These are phyloP conservation scores for Rhynchospora breviuscula DNA, from an alignment of 176 grass and related monocot genomes.

Conservation along the genomic window DNA sequence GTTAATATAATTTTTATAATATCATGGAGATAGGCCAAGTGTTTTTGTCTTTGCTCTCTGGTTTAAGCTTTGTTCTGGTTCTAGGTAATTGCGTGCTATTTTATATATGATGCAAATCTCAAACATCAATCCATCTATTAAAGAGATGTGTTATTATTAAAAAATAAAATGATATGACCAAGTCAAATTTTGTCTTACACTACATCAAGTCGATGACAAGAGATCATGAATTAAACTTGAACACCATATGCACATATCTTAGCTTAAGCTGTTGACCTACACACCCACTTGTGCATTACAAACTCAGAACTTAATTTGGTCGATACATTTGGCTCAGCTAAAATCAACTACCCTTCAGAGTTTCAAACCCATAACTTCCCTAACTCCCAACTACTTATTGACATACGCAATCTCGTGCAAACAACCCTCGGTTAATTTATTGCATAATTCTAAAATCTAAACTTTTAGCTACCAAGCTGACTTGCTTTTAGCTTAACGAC, in stretches of 20 bases:
- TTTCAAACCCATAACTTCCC: conserved; percentile 4
- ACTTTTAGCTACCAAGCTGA: background rate
- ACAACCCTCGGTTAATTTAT: conserved; percentile 4
- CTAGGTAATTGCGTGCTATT: too few species aligned
- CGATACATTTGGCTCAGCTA: conserved; percentile 19
- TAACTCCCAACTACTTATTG: conserved; percentile 24
- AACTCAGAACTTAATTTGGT: background rate
- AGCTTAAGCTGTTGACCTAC: conserved; percentile 11
- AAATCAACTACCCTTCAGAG: conserved; percentile 1
- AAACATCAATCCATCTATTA: too few species aligned
- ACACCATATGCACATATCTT: background rate
- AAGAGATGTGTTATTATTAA: background rate
- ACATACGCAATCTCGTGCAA: conserved; percentile 4
- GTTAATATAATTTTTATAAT: too few species aligned
- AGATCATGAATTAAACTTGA: background rate
- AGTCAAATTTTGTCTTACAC: background rate
- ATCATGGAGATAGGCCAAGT: too few species aligned
- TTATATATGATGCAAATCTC: too few species aligned
- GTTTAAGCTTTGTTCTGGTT: too few species aligned
- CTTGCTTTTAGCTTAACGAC: background rate
- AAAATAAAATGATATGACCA: background rate
- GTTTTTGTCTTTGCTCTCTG: too few species aligned
- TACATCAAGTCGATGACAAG: background rate
- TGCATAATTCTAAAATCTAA: background rate
- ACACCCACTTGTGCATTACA: background rate